A percentile compares a stretch with the other conserved stretches of the same genome.
phyloP scores from a whole-genome alignment of 1,139 yeast genomes.

The Saccharomyces pastorianus region DNA sequence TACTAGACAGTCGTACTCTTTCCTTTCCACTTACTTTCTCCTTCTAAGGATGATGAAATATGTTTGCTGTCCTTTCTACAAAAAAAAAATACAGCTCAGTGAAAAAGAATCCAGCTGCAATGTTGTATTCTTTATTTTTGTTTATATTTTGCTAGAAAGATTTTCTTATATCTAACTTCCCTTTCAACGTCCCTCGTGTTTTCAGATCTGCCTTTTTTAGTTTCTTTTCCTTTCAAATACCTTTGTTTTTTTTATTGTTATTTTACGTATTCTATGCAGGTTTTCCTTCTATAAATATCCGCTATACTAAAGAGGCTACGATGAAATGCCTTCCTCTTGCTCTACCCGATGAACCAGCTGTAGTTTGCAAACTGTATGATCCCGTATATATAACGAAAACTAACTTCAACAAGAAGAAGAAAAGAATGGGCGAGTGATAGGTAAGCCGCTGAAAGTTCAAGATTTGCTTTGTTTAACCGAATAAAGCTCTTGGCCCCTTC shows the following conservation, averaged over 20 bases:
- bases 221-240: neutral
- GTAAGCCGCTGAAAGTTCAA: neutral
- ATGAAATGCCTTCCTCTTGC: neutral
- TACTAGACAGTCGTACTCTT: constrained; percentile 3
- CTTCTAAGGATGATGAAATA: neutral
- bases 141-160: neutral
- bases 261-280: neutral
- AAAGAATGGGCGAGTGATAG: neutral
- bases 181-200: neutral
- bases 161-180: neutral
- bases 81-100: too few relatives aligned
- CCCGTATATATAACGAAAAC: neutral
- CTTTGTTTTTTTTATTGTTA: neutral
- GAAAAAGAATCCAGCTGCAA: neutral
- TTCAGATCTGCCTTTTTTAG: neutral
- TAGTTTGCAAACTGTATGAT: neutral
- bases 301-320: neutral
- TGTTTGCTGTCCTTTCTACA: neutral
- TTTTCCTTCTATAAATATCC: neutral
- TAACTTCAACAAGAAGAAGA: neutral
- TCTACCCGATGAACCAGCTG: neutral
- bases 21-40: neutral
- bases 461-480: neutral
- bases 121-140: neutral
- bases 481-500: neutral